Conservation (phyloP, 306 rosid species). For the Vicia faba region DNA sequence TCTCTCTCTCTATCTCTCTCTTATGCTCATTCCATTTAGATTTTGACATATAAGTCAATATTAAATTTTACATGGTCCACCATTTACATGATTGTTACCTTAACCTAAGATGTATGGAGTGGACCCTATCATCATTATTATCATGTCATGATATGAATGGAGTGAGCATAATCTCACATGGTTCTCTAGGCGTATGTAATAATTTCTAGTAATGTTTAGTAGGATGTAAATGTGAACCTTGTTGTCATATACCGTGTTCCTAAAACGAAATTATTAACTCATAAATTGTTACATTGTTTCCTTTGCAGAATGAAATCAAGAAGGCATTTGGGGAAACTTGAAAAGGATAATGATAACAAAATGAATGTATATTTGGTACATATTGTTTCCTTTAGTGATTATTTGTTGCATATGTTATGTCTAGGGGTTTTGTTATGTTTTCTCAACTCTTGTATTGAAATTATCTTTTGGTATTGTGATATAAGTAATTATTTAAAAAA, state of each 20-base stretch:
- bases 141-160: constrained; percentile 22
- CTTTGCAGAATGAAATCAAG: constrained; percentile 65
- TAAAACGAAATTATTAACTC: constrained; percentile 31
- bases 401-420: constrained; percentile 25
- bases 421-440: neutral
- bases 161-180: constrained; percentile 26
- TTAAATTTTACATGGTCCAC: neutral
- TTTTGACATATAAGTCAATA: neutral
- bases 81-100: constrained; percentile 5
- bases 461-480: constrained; percentile 25
- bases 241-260: constrained; percentile 12
- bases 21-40: constrained; percentile 4
- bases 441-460: constrained; percentile 5
- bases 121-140: constrained; percentile 26
- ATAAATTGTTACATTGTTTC: neutral
- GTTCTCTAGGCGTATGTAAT: neutral
- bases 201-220: constrained; percentile 15
- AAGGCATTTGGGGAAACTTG: constrained; percentile 62
- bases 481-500: constrained; percentile 1
- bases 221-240: neutral
- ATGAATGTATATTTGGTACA: constrained; percentile 42
- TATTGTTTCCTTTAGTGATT: constrained; percentile 27
- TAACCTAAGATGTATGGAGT: constrained; percentile 5
- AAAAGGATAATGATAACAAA: constrained; percentile 28
- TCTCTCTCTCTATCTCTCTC: constrained; percentile 1